Evolutionary conservation across 495 filamentous ascomycete genomes (phyloP).

Genomic region (Neurospora africana): DNA sequence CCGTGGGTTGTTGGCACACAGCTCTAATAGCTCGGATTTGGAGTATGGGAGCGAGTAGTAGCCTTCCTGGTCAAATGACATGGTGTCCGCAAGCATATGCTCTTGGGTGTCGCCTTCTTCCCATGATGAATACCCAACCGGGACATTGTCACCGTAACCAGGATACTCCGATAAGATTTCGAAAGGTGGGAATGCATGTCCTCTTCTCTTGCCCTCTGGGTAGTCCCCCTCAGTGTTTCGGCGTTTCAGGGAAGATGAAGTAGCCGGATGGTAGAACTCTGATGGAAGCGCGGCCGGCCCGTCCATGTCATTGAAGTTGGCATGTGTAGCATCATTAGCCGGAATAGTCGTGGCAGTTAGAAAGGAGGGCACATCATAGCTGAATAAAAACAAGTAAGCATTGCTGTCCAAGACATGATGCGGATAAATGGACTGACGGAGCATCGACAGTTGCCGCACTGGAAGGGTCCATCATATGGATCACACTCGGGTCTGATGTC

Average conservation of each 20-base stretch:
- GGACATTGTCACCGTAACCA: background rate
- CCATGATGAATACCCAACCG: background rate
- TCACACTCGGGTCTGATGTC: background rate
- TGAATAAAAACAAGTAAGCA: background rate
- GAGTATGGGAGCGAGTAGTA: background rate
- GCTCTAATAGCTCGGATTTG: background rate
- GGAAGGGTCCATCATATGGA: background rate
- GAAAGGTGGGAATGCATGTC: background rate
- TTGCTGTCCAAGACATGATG: background rate
- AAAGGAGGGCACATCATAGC: background rate
- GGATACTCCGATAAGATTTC: background rate
- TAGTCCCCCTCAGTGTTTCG: background rate
- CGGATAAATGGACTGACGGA: background rate
- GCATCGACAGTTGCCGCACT: background rate
- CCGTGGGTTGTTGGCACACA: background rate
- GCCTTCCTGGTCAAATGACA: background rate
- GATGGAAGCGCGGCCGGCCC: background rate
- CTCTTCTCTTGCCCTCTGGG: background rate
- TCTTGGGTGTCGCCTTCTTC: background rate
- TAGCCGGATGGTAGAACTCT: background rate
- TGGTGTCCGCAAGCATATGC: background rate
- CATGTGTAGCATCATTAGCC: background rate
- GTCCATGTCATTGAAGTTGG: background rate
- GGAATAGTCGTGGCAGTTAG: background rate
- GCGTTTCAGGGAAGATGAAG: background rate